Evolutionary conservation across 306 rosid species (phyloP), one percentile per base, ranked within the genome.

Genomic region (Vachellia collinsii): DNA sequence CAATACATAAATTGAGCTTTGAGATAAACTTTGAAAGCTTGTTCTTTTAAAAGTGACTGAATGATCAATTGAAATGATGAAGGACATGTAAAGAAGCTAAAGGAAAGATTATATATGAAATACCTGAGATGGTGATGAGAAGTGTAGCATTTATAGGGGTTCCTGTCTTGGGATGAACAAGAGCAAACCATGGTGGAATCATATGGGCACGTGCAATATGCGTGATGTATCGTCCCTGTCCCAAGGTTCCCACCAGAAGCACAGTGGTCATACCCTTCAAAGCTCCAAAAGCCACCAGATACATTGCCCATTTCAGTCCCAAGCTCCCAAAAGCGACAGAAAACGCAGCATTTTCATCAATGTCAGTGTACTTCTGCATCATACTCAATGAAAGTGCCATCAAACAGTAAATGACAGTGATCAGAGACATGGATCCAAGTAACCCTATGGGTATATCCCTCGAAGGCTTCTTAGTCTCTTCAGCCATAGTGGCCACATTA

Each of bases 291-390:
- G 97, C 93, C 56, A 91, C 97, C 61, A 91, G 77, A 71, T 88
- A 93, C 77, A 90, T 88, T 5, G 92, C 97, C 94, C 93, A 93
- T 67, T 88, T 87, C 97, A 93, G 85, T 50, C 97, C 97, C n/a
- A 88, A 89, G 0, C 75, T 82, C 80, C 87, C 83, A 77, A 91
- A 93, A 58, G 97, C 97, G 61, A 82, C 68, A 46, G 94, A 89
- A 82, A 88, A 93, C 11, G 97, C 86, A 14, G 97, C 97, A 34
- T 81, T 82, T 34, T 77, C 69, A 64, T 89, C 91, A 39, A 90
- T 88, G 0, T 84, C 93, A 4, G 87, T 86, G 82, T 89, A 91
- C 11, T 88, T 93, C 88, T 91, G 96, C 96, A 93, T 86, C 97
- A 93, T 91, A 79, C 88, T 85, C 23, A 89, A 79, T 2, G 89